These are phyloP conservation scores for Kurtzmaniella quercitrusa DNA, from an alignment of 1,139 yeast species.

Conservation along the genomic window DNA sequence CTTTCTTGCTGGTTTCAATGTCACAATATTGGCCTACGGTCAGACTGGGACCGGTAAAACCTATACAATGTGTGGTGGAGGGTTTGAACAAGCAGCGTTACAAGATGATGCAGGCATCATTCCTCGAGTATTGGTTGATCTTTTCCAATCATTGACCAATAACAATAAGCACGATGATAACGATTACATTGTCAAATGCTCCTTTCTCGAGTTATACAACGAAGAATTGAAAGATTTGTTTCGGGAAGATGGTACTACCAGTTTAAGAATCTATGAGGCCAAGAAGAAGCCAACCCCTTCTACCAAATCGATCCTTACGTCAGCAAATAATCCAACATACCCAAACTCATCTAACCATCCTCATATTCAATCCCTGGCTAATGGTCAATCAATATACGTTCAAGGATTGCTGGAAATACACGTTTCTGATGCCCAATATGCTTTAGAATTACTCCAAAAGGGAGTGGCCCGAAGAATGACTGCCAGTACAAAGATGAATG, in stretches of 20 bases:
- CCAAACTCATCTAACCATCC: slow-evolving; percentile 12
- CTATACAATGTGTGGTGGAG: slow-evolving; percentile 76
- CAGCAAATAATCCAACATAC: no score
- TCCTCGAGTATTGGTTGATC: slow-evolving; percentile 56
- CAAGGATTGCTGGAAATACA: slow-evolving; percentile 57
- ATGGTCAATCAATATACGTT: slow-evolving; percentile 27
- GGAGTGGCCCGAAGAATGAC: slow-evolving; percentile 60
- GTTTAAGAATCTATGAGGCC: slow-evolving; percentile 47
- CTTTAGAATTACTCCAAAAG: slow-evolving; percentile 45
- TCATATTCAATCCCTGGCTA: not conserved
- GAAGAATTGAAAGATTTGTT: slow-evolving; percentile 67
- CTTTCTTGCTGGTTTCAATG: slow-evolving; percentile 66
- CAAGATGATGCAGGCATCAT: slow-evolving; percentile 55
- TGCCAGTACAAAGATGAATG: slow-evolving; percentile 68
- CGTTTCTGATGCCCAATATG: slow-evolving; percentile 50
- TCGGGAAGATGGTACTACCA: slow-evolving; percentile 25
- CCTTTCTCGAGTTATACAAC: slow-evolving; percentile 70
- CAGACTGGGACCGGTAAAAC: slow-evolving; percentile 92
- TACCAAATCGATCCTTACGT: not conserved
- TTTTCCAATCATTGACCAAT: slow-evolving; percentile 44
- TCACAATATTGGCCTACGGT: slow-evolving; percentile 82
- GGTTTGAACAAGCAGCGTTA: slow-evolving; percentile 13
- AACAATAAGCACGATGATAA: slow-evolving; percentile 27
- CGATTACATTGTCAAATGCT: slow-evolving; percentile 63
- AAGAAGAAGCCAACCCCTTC: slow-evolving; percentile 20